Evolutionary conservation across 2,329 filamentous ascomycete genomes (phyloP).

Genomic region (Neonectria hederae): DNA sequence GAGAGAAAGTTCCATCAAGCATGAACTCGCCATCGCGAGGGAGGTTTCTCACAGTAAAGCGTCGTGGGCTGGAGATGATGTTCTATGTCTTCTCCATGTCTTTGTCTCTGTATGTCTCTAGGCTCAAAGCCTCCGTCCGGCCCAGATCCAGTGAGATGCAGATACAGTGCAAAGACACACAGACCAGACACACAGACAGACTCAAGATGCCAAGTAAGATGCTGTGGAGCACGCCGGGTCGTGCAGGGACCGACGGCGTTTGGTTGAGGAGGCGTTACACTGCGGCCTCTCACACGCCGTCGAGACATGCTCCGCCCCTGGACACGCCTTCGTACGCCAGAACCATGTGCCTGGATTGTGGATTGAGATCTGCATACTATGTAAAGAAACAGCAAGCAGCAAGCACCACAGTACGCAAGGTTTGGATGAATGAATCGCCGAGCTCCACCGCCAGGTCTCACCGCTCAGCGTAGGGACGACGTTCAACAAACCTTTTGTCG

Average conservation of each 20-base stretch:
- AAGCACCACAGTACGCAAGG: not conserved
- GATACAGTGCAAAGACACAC: not conserved
- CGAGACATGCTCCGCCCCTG: not conserved
- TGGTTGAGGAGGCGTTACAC: not conserved
- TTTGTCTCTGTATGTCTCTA: not conserved
- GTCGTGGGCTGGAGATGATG: not conserved
- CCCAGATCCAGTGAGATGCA: not conserved
- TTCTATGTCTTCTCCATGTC: not conserved
- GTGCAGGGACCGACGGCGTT: not conserved
- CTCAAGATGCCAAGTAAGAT: not conserved
- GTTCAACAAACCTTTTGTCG: not conserved
- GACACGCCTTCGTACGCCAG: not conserved
- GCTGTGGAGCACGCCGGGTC: not conserved
- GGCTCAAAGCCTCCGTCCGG: not conserved
- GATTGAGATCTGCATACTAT: conserved; percentile 15
- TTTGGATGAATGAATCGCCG: not conserved
- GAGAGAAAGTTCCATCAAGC: not conserved
- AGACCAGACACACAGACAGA: not conserved
- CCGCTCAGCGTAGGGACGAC: not conserved
- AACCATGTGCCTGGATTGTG: conserved; percentile 17
- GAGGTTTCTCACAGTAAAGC: not conserved
- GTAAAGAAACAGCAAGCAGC: not conserved
- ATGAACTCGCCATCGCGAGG: not conserved
- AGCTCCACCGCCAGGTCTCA: not conserved
- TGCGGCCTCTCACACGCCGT: not conserved